A percentile compares a stretch with the other conserved stretches of the same genome.
Conservation (phyloP, 257 asterid genomes). For the Perilla frutescens region DNA sequence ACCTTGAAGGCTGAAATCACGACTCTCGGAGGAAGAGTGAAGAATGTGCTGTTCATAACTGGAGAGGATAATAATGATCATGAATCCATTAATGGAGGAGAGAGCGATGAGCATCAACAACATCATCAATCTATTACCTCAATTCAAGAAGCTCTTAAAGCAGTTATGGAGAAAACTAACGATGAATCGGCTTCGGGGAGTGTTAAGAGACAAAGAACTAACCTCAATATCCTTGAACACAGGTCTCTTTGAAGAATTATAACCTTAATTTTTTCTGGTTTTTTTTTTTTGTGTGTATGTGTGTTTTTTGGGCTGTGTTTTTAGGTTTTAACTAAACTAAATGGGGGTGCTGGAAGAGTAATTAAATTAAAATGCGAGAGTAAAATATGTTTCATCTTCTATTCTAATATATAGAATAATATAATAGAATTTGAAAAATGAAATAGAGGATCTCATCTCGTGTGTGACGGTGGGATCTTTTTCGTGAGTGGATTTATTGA, state of each 20-base stretch:
- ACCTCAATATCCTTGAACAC: constrained; percentile 58
- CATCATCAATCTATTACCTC: constrained; percentile 45
- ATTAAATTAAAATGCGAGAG: background rate
- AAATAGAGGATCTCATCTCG: background rate
- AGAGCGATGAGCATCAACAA: constrained; percentile 42
- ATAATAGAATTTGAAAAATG: background rate
- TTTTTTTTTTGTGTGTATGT: constrained; percentile 1
- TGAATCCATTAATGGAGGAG: constrained; percentile 7
- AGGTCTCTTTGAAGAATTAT: constrained; percentile 46
- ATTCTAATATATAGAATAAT: background rate
- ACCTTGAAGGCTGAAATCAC: constrained; percentile 66
- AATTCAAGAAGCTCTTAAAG: constrained; percentile 80
- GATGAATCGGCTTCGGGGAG: constrained; percentile 69
- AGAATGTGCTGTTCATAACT: constrained; percentile 72
- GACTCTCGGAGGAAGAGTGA: constrained; percentile 66
- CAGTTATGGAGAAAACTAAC: constrained; percentile 73
- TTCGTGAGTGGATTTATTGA: constrained; percentile 51
- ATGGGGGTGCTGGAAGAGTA: constrained; percentile 25
- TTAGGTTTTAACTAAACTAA: background rate
- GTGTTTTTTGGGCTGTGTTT: constrained; percentile 46
- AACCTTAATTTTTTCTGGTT: background rate
- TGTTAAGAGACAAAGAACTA: constrained; percentile 83
- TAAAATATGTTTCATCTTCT: background rate
- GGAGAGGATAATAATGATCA: constrained; percentile 50
- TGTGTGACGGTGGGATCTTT: constrained; percentile 45